Evolutionary conservation across 208 protist species (phyloP).

Genomic region (Entamoeba histolytica): DNA sequence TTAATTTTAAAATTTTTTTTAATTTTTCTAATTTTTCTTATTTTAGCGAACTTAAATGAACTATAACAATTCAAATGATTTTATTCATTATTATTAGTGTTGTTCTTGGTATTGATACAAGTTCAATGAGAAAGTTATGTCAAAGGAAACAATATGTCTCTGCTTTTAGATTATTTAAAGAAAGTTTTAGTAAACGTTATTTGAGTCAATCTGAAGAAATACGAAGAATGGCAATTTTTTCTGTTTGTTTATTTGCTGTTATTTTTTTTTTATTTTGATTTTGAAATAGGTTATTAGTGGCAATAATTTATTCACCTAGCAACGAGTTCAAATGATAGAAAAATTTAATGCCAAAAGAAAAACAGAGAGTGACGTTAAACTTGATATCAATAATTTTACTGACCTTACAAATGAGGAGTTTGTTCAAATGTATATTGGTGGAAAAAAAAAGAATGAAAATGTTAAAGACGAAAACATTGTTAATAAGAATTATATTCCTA

Average conservation of each 20-base stretch:
- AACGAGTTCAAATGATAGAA: neutral
- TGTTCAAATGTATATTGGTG: neutral
- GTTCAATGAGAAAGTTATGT: neutral
- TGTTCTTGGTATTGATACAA: too few relatives aligned
- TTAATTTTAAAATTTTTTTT: too few relatives aligned
- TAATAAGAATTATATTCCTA: neutral
- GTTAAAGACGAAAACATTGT: too few relatives aligned
- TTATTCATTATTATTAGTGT: too few relatives aligned
- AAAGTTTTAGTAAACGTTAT: neutral
- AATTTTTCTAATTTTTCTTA: too few relatives aligned
- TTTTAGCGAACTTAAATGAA: too few relatives aligned
- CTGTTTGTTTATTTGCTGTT: neutral
- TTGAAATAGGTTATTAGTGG: neutral
- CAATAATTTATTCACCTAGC: neutral
- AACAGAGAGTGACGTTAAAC: neutral
- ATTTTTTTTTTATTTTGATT: too few relatives aligned
- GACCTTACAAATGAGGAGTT: neutral
- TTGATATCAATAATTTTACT: neutral
- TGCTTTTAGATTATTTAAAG: neutral
- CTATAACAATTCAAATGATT: too few relatives aligned
- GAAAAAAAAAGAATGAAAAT: neutral
- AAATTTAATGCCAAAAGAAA: neutral
- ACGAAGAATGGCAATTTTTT: neutral
- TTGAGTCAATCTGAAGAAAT: neutral
- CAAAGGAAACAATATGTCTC: neutral